A percentile compares a stretch with the other conserved stretches of the same genome.
Evolutionary conservation across 768 basidiomycete species (phyloP).

Genomic region (Russula sp.): DNA sequence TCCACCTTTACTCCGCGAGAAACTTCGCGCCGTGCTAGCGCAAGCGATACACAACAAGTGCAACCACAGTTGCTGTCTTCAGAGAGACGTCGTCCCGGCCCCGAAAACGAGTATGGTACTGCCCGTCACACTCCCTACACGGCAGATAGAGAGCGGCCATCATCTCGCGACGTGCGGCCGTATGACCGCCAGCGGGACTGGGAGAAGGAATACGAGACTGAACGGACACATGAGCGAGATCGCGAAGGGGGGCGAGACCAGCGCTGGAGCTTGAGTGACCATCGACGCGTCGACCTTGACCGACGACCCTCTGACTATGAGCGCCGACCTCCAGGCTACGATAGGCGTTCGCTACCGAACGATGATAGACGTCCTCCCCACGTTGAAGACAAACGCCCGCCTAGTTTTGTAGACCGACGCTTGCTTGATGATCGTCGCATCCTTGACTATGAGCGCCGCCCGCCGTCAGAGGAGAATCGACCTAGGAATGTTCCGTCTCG

Average conservation of each 20-base stretch:
- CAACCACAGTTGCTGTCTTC: conserved; percentile 2
- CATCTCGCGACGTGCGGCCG: conserved; percentile 32
- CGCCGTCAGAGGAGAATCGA: conserved; percentile 14
- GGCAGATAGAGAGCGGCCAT: conserved; percentile 24
- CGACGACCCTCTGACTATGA: conserved; percentile 35
- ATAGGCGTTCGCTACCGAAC: conserved; percentile 12
- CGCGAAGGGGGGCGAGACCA: conserved; percentile 30
- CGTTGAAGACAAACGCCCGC: conserved; percentile 24
- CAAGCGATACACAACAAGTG: neutral
- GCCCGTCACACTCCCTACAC: conserved; percentile 27
- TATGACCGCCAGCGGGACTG: conserved; percentile 32
- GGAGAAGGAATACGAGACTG: conserved; percentile 33
- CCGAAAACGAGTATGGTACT: conserved; percentile 15
- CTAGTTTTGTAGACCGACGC: conserved; percentile 16
- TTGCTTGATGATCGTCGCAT: conserved; percentile 4
- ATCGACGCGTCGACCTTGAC: conserved; percentile 36
- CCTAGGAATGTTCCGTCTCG: conserved; percentile 20
- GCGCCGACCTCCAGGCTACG: conserved; percentile 31
- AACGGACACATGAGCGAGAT: conserved; percentile 10
- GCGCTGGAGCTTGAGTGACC: conserved; percentile 31
- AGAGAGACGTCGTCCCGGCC: conserved; percentile 20
- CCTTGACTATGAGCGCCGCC: conserved; percentile 20
- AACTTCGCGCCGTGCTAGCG: neutral
- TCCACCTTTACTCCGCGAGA: neutral
- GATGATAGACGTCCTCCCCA: conserved; percentile 24